phyloP scores from a whole-genome alignment of 257 asterid genomes.

The Penstemon newberryi region DNA sequence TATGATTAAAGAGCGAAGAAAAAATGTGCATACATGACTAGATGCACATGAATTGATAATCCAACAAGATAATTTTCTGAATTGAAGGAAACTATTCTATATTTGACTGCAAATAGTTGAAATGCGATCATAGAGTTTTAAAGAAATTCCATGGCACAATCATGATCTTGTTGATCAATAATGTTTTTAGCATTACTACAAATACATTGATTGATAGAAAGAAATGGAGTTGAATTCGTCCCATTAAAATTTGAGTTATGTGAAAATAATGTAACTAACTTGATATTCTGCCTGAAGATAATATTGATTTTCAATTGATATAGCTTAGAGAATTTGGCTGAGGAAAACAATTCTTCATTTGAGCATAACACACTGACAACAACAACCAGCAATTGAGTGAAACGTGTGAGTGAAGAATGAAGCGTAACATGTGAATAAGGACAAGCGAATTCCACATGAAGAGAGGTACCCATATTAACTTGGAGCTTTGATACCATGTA shows the following conservation, averaged over 20 bases:
- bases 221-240: conserved; percentile 1
- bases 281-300: not conserved
- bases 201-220: not conserved
- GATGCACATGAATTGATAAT: conserved; percentile 9
- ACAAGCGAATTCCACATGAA: too few relatives aligned
- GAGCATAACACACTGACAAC: too few relatives aligned
- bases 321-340: not conserved
- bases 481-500: too few relatives aligned
- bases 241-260: conserved; percentile 6
- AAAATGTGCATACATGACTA: conserved; percentile 4
- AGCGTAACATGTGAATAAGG: too few relatives aligned
- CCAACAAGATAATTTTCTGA: not conserved
- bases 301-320: conserved; percentile 6
- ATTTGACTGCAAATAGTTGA: not conserved
- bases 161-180: not conserved
- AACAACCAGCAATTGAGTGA: too few relatives aligned
- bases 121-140: not conserved
- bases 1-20: not conserved
- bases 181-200: not conserved
- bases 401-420: too few relatives aligned
- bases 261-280: not conserved
- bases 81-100: too few relatives aligned
- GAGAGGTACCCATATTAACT: too few relatives aligned
- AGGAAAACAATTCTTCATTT: not conserved
- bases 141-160: not conserved